These are phyloP conservation scores for Fusarium luffae DNA, from an alignment of 2,329 filamentous ascomycete genomes.

Conservation along the genomic window DNA sequence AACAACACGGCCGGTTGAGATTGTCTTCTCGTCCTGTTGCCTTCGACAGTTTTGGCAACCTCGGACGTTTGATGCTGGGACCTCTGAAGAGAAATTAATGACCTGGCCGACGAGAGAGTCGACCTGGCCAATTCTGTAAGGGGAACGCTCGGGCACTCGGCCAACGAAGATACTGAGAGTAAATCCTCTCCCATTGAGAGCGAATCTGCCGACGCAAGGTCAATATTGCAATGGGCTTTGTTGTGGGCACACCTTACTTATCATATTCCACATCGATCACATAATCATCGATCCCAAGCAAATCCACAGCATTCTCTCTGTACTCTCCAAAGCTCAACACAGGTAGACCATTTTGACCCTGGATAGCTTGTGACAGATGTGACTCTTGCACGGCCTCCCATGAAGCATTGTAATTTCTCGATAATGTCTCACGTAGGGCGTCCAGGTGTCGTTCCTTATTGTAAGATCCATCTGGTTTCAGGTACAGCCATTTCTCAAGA, in stretches of 20 bases:
- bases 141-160: background rate
- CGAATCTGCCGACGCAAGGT: background rate
- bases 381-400: background rate
- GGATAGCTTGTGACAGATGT: background rate
- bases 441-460: background rate
- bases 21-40: background rate
- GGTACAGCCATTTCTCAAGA: background rate
- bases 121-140: background rate
- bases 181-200: background rate
- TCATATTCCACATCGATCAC: background rate
- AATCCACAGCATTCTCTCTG: background rate
- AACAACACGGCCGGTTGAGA: background rate
- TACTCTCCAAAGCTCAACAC: background rate
- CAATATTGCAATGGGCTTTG: too few relatives aligned
- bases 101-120: background rate
- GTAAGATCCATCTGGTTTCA: background rate
- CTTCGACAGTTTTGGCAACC: background rate
- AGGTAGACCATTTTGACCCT: background rate
- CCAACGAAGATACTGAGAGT: background rate
- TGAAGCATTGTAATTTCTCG: background rate
- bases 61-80: background rate
- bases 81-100: background rate
- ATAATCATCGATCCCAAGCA: background rate
- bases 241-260: background rate
- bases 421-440: background rate